phyloP scores from a whole-genome alignment of 2,329 filamentous ascomycete species.

The Bipolaris oryzae region DNA sequence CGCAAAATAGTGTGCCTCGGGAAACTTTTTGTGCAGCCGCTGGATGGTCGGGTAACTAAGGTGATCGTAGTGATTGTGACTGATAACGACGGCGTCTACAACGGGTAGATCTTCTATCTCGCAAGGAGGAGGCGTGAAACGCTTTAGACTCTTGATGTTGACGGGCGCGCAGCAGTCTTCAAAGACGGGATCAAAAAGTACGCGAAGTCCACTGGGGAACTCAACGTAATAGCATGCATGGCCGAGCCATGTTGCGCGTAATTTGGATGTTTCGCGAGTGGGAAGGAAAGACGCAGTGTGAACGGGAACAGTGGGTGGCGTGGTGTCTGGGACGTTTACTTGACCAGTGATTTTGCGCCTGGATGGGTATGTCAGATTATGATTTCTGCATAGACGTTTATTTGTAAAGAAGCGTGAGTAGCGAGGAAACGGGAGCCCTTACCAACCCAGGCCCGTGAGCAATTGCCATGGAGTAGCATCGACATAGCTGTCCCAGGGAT shows the following conservation, averaged over 20 bases:
- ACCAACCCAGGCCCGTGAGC: slow-evolving; percentile 47
- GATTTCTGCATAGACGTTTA: not conserved
- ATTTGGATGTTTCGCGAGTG: slow-evolving; percentile 61
- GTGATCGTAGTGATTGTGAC: slow-evolving; percentile 93
- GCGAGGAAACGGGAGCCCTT: slow-evolving; percentile 13
- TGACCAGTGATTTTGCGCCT: slow-evolving; percentile 58
- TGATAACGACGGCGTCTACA: slow-evolving; percentile 77
- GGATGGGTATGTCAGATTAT: not conserved
- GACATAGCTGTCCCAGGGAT: slow-evolving; percentile 62
- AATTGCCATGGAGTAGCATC: slow-evolving; percentile 48
- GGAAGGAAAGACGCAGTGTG: slow-evolving; percentile 70
- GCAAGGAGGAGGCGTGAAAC: slow-evolving; percentile 80
- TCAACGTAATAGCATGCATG: slow-evolving; percentile 95
- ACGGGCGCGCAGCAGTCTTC: slow-evolving; percentile 84
- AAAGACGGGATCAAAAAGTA: slow-evolving; percentile 93
- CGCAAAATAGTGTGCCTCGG: slow-evolving; percentile 85
- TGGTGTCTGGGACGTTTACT: slow-evolving; percentile 64
- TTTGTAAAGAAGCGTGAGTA: not conserved
- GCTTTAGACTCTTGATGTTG: slow-evolving; percentile 71
- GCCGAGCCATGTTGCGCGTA: slow-evolving; percentile 92
- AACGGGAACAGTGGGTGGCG: slow-evolving; percentile 69
- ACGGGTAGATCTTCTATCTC: slow-evolving; percentile 76
- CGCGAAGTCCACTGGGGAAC: slow-evolving; percentile 82
- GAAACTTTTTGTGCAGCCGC: slow-evolving; percentile 72
- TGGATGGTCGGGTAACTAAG: slow-evolving; percentile 77